phyloP scores from a whole-genome alignment of 1,139 yeast genomes.

The Scheffersomyces titani region DNA sequence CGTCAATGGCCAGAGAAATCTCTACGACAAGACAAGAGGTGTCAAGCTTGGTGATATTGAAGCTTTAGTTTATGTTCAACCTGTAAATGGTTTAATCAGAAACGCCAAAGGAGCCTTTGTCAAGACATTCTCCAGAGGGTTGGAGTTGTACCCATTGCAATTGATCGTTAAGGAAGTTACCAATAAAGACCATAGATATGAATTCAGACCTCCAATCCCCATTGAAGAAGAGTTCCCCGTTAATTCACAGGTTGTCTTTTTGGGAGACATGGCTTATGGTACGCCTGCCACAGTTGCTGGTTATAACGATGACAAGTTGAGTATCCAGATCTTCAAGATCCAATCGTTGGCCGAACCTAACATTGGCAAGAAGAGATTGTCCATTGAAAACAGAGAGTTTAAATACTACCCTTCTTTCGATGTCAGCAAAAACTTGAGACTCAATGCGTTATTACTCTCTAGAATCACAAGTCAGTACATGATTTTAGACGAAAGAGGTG shows the following conservation, averaged over 20 bases:
- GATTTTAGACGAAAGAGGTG: constrained; percentile 52
- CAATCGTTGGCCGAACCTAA: constrained; percentile 58
- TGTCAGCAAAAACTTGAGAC: constrained; percentile 57
- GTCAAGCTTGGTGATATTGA: constrained; percentile 54
- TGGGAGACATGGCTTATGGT: constrained; percentile 90
- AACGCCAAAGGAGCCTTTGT: constrained; percentile 72
- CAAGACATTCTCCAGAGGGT: constrained; percentile 59
- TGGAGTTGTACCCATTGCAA: constrained; percentile 71
- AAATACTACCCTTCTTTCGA: constrained; percentile 69
- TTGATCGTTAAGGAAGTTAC: constrained; percentile 73
- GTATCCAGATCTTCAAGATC: constrained; percentile 53
- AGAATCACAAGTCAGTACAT: constrained; percentile 74
- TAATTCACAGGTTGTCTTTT: constrained; percentile 71
- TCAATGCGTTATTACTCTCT: constrained; percentile 69
- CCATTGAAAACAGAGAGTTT: constrained; percentile 55
- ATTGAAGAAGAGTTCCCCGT: constrained; percentile 80
- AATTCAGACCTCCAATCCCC: constrained; percentile 74
- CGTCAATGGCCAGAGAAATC: constrained; percentile 30
- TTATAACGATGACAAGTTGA: constrained; percentile 51
- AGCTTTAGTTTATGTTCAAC: constrained; percentile 66
- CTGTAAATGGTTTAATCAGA: constrained; percentile 80
- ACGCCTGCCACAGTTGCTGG: constrained; percentile 77
- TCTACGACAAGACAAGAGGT: constrained; percentile 55
- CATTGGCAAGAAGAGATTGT: constrained; percentile 60
- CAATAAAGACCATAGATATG: constrained; percentile 72